Evolutionary conservation across 495 filamentous ascomycete genomes (phyloP).

Genomic region (Aspergillus baeticus): DNA sequence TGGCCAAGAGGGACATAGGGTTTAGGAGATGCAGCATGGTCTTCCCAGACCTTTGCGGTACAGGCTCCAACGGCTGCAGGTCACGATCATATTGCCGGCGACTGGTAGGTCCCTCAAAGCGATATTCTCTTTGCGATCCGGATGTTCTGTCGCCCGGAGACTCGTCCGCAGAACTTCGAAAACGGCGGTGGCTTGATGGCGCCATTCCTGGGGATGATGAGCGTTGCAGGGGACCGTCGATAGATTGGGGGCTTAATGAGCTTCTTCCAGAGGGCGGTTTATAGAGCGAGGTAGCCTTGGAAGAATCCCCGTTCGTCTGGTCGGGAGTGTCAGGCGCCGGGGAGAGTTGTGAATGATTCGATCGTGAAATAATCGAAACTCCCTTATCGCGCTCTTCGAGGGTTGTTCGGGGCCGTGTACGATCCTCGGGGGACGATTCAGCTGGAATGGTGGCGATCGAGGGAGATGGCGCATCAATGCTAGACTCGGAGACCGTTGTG

Average conservation of each 20-base stretch:
- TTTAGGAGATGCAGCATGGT: constrained; percentile 67
- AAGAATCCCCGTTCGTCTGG: constrained; percentile 30
- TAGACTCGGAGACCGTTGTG: constrained; percentile 20
- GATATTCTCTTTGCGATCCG: constrained; percentile 28
- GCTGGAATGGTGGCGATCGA: constrained; percentile 33
- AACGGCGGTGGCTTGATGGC: constrained; percentile 31
- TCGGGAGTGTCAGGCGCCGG: constrained; percentile 23
- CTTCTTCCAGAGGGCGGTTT: constrained; percentile 37
- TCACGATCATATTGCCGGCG: constrained; percentile 36
- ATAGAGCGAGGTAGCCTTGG: constrained; percentile 39
- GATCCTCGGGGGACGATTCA: constrained; percentile 27
- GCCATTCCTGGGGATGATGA: constrained; percentile 28
- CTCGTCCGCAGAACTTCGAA: constrained; percentile 37
- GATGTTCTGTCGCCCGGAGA: constrained; percentile 27
- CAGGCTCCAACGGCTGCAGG: constrained; percentile 24
- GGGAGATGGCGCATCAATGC: constrained; percentile 28
- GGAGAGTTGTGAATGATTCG: constrained; percentile 31
- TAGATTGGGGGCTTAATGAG: constrained; percentile 20
- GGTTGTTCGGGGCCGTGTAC: constrained; percentile 35
- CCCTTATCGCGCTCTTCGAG: constrained; percentile 31
- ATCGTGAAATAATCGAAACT: constrained; percentile 21
- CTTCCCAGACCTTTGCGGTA: constrained; percentile 48
- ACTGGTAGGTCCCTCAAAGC: constrained; percentile 18
- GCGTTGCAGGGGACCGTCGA: constrained; percentile 27
- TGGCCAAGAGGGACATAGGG: constrained; percentile 63